Conservation (phyloP, 345 rosid genomes). For the Euphorbia peplus region DNA sequence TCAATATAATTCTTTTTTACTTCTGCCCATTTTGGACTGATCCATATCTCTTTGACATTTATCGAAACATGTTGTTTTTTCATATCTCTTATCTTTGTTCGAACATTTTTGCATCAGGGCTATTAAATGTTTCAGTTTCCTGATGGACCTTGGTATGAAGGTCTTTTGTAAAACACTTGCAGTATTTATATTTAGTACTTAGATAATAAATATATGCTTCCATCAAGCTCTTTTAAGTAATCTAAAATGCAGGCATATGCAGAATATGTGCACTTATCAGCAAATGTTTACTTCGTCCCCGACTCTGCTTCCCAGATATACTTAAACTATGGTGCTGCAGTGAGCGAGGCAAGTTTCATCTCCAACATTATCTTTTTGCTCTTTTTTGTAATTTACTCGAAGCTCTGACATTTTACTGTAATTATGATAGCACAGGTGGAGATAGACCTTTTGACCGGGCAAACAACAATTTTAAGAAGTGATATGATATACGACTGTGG, state of each 20-base stretch:
- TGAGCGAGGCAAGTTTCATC: conserved; percentile 72
- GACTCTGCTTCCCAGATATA: conserved; percentile 48
- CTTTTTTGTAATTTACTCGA: background rate
- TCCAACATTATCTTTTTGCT: background rate
- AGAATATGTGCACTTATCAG: conserved; percentile 55
- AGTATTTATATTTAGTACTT: background rate
- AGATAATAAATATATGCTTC: background rate
- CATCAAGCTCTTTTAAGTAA: background rate
- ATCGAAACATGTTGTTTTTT: background rate
- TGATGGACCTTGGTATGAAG: background rate
- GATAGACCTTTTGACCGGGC: conserved; percentile 72
- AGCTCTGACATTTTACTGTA: too few relatives aligned
- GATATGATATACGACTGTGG: conserved; percentile 92
- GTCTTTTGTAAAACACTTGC: background rate
- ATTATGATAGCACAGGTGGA: conserved; percentile 56
- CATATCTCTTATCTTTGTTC: background rate
- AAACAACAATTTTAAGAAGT: conserved; percentile 58
- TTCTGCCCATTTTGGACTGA: background rate
- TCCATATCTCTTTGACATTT: background rate
- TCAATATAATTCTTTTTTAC: background rate
- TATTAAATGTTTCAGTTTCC: background rate
- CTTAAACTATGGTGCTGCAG: conserved; percentile 88
- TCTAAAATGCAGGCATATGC: conserved; percentile 56
- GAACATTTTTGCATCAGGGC: background rate
- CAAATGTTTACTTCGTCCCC: conserved; percentile 52